Base-by-base conservation (phyloP, 2,329 filamentous ascomycete species). In the Harringtonia lauricola region DNA sequence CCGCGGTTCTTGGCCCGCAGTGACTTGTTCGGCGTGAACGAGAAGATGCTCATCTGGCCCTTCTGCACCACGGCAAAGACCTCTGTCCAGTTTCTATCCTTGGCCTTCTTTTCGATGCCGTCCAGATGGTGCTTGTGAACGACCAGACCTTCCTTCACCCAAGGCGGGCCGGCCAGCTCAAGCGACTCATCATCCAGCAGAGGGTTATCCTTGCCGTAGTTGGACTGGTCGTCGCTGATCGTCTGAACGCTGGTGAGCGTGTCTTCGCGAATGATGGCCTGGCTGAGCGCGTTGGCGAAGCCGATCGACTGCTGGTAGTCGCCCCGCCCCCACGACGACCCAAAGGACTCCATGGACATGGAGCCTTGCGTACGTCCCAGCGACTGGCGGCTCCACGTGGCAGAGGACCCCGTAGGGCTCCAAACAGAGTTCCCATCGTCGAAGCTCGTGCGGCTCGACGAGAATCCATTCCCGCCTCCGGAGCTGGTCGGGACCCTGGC, bases 81-180 rank as follows among this genome's bases (percentile, higher is more conserved):
- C 57, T 96, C 89, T 46, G 73, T 81, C 92, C 92, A 98, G 54
- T 89, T 90, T 33, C 92, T 77, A 55, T 96, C 90, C 64, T 90
- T 95, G 49, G 89, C 84, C 60, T 87, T 86, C 66, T 92, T 95
- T 52, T 94, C 89, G 30, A 87, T 72, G 5, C 86, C 80, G 59
- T 96, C 90, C 4, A 96, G 73, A 57, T 96, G 90, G 60, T 95
- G 90, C 63, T 96, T 96, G 66, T 98, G 90, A 53, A 90, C 90
- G 18, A 96, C 71, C 54, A 94, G 86, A 49, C 92, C 92, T 63
- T 98, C 92, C 64, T 98, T 98, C 24, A 94, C 83, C 92, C 92
- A 98, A 0, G 92, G 92, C n/a, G 92, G 86, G 21, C 92, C 92
- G 12, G 84, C 80, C 33, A 98, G 78, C 57, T 94, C 89, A 13